Evolutionary conservation across 495 filamentous ascomycete species (phyloP), one percentile per base, ranked within the genome.

Genomic region (Bathelium albidoporum): DNA sequence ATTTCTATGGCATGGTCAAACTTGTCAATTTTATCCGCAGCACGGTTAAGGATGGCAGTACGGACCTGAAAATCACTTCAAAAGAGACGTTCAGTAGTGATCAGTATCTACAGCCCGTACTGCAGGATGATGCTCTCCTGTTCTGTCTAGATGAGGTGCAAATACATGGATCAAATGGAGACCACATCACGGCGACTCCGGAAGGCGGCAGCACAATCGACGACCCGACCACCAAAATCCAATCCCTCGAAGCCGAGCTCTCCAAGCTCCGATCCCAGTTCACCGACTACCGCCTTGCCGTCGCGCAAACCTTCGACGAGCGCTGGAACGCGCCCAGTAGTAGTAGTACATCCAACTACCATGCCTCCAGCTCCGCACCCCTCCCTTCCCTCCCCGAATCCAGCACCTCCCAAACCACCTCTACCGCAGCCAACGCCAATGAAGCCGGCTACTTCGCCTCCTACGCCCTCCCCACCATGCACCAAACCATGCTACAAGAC

Each of bases 401-500:
- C 66, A 69, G 73, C 49, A 64, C 65, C 39, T 65, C 5, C 64
- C 64, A 62, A 36, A 41, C 55, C n/a, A 68, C 70, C 52, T 18
- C 63, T 22, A 63, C 61, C 32, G 66, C 68, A 34, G 55, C 52
- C 9, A 58, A 62, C 14, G 32, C 86, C 36, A 76, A 81, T 32
- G 83, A 85, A 39, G 79, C 81, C 26, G 85, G 85, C 69, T 95
- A 96, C 73, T 96, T 95, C 72, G 81, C 83, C 34, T 90, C 89
- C 0, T 96, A 96, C 66, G 81, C 87, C 22, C 83, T 85, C 73
- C 90, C 89, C 73, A 83, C 87, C 39, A 96, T 96, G 68, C 91
- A 96, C 75, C 88, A 95, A 69, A 89, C 85, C 14, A 96, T 96
- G 91, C 82, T 96, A 66, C 91, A 95, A 67, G 86, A 89, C 66